Evolutionary conservation across 179 eudicot species (phyloP), one percentile per base, ranked within the genome.

Genomic region (Dionaea muscipula): DNA sequence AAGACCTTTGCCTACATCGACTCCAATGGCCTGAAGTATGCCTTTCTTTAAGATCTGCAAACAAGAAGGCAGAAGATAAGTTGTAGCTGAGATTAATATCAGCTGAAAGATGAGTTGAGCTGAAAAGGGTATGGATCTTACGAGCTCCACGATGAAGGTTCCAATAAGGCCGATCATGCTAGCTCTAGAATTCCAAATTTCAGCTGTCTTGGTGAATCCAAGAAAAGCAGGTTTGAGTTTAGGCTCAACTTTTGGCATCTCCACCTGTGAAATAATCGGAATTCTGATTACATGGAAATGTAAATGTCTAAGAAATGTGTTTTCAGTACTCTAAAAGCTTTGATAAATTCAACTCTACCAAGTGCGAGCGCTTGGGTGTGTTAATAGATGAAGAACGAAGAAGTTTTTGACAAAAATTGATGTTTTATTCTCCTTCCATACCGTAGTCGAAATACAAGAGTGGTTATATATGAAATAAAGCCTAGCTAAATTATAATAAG

Each of bases 81-180:
- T 51, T 56, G 0, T 28, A 7, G 45, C 19, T 19, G 33, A 13
- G 37, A n/a, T 11, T 18, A 41, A 2, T 9, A 21, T n/a, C 26
- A 10, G 31, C 21, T n/a, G n/a, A n/a, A n/a, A n/a, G n/a, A n/a
- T n/a, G n/a, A n/a, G n/a, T 7, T 44, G 13, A 25, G 25, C 46
- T 18, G 2, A 19, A 6, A 31, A 35, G 45, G 23, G 5, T 22
- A 55, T 47, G 25, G 22, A 10, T 12, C 46, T 52, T 53, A 86
- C 95, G 63, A 90, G 66, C 64, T 86, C 97, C 2, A 90, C 85
- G 51, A 86, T 78, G 65, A 90, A 90, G 15, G 87, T 78, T 22
- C 97, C 97, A 33, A 86, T 78, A 44, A 90, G 94, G 2, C 95
- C 97, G 21, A 90, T 83, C 95, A 90, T 86, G 64, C 95, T 81